Base-by-base conservation (phyloP, 2,329 filamentous ascomycete species). In the Simplicillium aogashimaense region DNA sequence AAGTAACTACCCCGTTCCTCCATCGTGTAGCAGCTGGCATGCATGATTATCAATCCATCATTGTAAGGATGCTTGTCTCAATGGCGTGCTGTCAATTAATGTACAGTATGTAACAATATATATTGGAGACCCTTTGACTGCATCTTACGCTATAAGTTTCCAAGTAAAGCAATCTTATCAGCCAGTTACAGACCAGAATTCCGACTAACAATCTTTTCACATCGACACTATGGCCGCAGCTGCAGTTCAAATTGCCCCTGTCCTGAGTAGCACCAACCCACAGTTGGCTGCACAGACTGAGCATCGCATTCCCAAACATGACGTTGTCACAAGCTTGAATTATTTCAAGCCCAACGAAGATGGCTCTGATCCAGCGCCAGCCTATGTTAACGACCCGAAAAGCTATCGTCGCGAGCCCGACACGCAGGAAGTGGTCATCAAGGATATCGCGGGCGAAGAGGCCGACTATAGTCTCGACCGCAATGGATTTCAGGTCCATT, bases 261-360 rank as follows among this genome's bases (percentile, higher is more conserved):
- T n/a, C 5, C 11, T 32, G 13, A 13, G n/a, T 30, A n/a, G 7
- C 30, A 18, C 36, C 13, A 29, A 32, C 35, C 29, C 35, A 18
- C 36, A 44, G 15, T 34, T 43, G 14, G 39, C 43, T 29, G 17
- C 41, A 11, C 41, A 47, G 18, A 17, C 42, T 13, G 35, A 33
- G 11, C 43, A 43, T 17, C 36, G 25, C 37, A 35, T 42, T 8
- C 36, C 41, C 13, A 50, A 46, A 28, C 43, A 44, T 35, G 50
- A 64, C 20, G 60, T 68, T 3, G 47, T 51, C 4, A 56, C 64
- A 1, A 45, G 47, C 3, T 44, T 68, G 31, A 60, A 65, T 48
- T 68, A 59, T 48, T 58, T 55, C 47, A 58, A 64, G 42, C 57
- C 60, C 16, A 59, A 61, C 4, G 62, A 63, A 35, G 64, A 68